Percentiles rank a stretch among this genome's conserved stretches.
Conservation (phyloP, 108 stramenopile genomes). For the Nannochloropsis oceanica region DNA sequence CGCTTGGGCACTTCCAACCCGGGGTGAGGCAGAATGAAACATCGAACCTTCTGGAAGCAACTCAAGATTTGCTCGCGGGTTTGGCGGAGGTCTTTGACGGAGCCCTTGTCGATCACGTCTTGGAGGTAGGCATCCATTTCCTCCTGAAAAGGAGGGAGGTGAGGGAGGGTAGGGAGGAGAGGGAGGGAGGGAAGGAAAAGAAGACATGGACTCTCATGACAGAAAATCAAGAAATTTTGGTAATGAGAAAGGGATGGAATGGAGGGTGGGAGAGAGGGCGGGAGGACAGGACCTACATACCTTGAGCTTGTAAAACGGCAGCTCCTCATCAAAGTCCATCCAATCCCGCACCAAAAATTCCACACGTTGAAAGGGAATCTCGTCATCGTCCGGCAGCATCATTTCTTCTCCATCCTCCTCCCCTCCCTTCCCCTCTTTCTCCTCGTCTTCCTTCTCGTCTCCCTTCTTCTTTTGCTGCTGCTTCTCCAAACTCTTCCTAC, state of each 20-base stretch:
- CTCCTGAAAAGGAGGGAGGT: conserved; percentile 47
- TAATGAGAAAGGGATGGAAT: not conserved
- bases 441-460: conserved; percentile 11
- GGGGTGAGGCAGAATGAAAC: conserved; percentile 88
- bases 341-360: conserved; percentile 97
- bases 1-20: conserved; percentile 83
- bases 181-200: not conserved
- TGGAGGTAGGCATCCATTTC: conserved; percentile 71
- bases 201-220: conserved; percentile 17
- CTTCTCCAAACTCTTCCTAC: conserved; percentile 1
- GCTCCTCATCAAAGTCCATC: conserved; percentile 64
- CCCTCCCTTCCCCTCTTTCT: conserved; percentile 1
- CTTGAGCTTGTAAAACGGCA: conserved; percentile 29
- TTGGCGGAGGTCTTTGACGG: conserved; percentile 59
- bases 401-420: not conserved
- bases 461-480: conserved; percentile 32
- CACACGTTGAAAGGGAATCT: conserved; percentile 80
- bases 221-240: not conserved
- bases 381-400: conserved; percentile 17
- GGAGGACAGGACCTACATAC: not conserved
- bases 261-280: not conserved
- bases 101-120: conserved; percentile 55
- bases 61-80: conserved; percentile 63
- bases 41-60: conserved; percentile 75
- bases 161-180: not conserved